Evolutionary conservation across 495 filamentous ascomycete genomes (phyloP), one percentile per base, ranked within the genome.

Genomic region (Diplogelasinospora grovesii): DNA sequence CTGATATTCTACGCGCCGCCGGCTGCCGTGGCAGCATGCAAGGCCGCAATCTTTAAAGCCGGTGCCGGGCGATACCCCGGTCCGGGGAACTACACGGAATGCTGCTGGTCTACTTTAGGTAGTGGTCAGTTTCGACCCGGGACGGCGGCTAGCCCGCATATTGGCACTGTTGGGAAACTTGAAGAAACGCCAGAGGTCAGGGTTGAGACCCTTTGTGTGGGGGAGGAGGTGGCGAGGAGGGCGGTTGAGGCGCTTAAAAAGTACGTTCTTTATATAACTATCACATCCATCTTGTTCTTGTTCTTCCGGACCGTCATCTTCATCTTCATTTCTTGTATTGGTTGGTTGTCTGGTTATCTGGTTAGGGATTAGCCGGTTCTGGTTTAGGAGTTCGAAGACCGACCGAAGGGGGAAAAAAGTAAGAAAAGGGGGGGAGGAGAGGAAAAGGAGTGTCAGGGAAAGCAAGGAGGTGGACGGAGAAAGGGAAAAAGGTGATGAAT

Each of bases 41-140:
- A 85, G 51, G 38, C 59, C 0, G 80, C 79, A 35, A 68, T 84
- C 40, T 85, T 85, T 51, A 67, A 68, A 13, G 73, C 79, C 0
- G 81, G 80, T 9, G 81, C 77, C 3, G 81, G 82, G 1, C 60
- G 66, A 3, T 79, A 74, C 46, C 78, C 78, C 2, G 70, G 69
- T 0, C 19, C 47, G 7, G 75, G 74, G 16, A 72, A 74, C 44
- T 85, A 84, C 62, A 78, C 69, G 4, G 70, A 83, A 41, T 77
- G 69, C 57, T 73, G 73, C 54, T 85, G 68, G 57, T 67, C 69
- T 10, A 52, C 65, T 3, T 45, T 62, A 5, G 81, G 79, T 5
- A 75, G 61, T 1, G 75, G 75, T 2, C 81, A 83, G 46, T 86
- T 68, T 31, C 59, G 63, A 0, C 64, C 62, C 1, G 66, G 55